phyloP scores from a whole-genome alignment of 257 asterid species.

The Lithospermum erythrorhizon region DNA sequence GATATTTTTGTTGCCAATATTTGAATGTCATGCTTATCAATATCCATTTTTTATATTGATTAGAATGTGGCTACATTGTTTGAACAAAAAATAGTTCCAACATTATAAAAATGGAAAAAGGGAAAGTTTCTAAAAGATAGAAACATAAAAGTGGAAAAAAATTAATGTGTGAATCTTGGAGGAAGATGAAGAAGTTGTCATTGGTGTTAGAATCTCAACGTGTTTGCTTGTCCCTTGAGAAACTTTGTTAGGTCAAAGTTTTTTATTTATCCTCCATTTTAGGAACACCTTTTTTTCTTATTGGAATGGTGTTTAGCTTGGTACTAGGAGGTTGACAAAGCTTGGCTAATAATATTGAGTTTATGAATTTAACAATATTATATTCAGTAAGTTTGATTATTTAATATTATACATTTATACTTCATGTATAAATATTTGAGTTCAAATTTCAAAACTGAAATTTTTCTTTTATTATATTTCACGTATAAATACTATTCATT shows the following conservation, averaged over 20 bases:
- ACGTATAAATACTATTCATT: too few relatives aligned
- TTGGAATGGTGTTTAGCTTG: neutral
- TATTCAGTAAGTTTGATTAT: too few relatives aligned
- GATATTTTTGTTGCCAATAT: constrained; percentile 24
- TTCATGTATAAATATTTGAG: too few relatives aligned
- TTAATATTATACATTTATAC: too few relatives aligned
- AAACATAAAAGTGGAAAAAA: neutral
- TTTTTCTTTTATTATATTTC: too few relatives aligned
- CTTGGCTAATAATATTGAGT: too few relatives aligned
- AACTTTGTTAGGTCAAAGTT: neutral
- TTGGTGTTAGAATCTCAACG: too few relatives aligned
- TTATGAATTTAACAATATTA: too few relatives aligned
- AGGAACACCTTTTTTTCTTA: neutral
- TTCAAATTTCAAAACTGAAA: too few relatives aligned
- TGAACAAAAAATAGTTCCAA: neutral
- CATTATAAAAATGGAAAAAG: neutral
- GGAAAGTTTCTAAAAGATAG: neutral
- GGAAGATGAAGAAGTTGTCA: too few relatives aligned
- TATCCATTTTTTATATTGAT: constrained; percentile 27
- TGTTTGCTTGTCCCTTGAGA: neutral
- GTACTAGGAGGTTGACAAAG: neutral
- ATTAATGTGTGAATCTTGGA: too few relatives aligned
- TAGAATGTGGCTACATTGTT: constrained; percentile 1
- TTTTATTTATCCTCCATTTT: neutral
- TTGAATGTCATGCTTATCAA: constrained; percentile 31